Conservation (phyloP, 495 filamentous ascomycete species). For the Parathielavia hyrcaniae region DNA sequence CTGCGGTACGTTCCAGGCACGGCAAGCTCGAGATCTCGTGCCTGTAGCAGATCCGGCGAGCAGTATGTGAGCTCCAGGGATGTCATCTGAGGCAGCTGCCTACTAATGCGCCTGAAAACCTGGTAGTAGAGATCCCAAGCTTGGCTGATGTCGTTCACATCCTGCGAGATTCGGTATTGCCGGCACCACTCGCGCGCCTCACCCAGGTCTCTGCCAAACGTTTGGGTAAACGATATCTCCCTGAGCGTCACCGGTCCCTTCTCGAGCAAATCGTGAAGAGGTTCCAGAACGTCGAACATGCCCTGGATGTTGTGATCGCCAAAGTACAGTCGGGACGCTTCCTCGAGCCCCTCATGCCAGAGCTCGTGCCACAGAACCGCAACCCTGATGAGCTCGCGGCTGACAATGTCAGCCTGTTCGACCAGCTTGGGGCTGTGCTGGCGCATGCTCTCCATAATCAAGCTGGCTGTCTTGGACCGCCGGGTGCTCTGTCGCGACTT, state of each 20-base stretch:
- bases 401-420: conserved; percentile 90
- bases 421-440: conserved; percentile 90
- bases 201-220: conserved; percentile 88
- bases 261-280: conserved; percentile 86
- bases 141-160: conserved; percentile 90
- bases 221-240: conserved; percentile 96
- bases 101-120: conserved; percentile 89
- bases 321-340: conserved; percentile 87
- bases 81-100: conserved; percentile 85
- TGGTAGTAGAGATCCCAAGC: conserved; percentile 99
- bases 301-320: conserved; percentile 94
- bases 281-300: conserved; percentile 87
- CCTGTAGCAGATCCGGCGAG: conserved; percentile 80
- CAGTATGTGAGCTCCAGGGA: conserved; percentile 94
- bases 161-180: conserved; percentile 76
- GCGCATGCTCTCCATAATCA: conserved; percentile 97
- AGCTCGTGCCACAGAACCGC: conserved; percentile 97
- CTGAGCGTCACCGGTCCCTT: conserved; percentile 83
- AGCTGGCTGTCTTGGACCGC: conserved; percentile 73
- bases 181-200: conserved; percentile 94
- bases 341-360: conserved; percentile 98
- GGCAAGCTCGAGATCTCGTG: conserved; percentile 77
- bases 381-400: conserved; percentile 89
- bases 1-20: conserved; percentile 91
- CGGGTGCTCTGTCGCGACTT: conserved; percentile 73